Percentiles rank a stretch among this genome's conserved stretches.
These are phyloP conservation scores for Bocquillonia castaneifolia DNA, from an alignment of 441 rosid species.

Conservation along the genomic window DNA sequence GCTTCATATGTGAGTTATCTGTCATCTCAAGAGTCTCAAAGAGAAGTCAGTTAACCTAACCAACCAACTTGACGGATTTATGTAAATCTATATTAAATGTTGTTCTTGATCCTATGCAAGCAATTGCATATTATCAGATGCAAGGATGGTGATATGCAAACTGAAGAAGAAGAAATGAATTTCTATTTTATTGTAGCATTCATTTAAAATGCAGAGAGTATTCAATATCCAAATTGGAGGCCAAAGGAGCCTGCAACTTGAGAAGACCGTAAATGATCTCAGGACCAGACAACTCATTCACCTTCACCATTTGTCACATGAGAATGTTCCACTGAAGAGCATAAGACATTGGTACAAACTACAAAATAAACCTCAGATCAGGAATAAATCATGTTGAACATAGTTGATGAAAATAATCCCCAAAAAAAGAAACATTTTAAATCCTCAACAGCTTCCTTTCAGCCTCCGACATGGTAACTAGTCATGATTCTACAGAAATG, in stretches of 20 bases:
- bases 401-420: no score
- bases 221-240: not conserved
- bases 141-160: not conserved
- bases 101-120: no score
- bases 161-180: not conserved
- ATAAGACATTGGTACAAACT: not conserved
- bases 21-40: no score
- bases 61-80: not conserved
- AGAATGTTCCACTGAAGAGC: constrained; percentile 6
- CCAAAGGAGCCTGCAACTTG: not conserved
- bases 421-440: not conserved
- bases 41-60: no score
- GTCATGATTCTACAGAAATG: not conserved
- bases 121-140: not conserved
- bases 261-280: not conserved
- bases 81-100: no score
- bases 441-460: not conserved
- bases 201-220: not conserved
- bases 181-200: not conserved
- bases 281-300: constrained; percentile 5
- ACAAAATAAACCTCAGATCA: not conserved
- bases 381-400: constrained; percentile 4
- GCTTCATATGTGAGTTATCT: no score
- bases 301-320: not conserved
- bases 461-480: not conserved